Evolutionary conservation across 1,284 basidiomycete species (phyloP).

Genomic region (Malassezia cuniculi): DNA sequence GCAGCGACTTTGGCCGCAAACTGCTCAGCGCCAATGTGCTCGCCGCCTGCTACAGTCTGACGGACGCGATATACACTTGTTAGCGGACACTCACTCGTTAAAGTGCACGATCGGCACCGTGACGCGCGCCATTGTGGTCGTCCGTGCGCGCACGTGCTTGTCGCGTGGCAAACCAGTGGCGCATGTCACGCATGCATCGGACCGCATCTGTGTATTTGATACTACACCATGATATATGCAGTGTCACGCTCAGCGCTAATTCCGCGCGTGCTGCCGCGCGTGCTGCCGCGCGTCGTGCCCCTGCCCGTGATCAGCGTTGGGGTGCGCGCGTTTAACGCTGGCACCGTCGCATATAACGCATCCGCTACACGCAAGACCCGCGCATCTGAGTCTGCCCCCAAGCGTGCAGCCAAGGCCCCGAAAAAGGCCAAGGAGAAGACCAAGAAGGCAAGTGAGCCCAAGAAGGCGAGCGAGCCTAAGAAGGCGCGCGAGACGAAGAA

Average conservation of each 20-base stretch:
- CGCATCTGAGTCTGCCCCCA: no score
- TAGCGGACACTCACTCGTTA: slow-evolving; percentile 18
- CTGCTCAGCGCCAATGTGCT: slow-evolving; percentile 45
- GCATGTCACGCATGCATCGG: no score
- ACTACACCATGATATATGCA: no score
- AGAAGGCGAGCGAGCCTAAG: neutral
- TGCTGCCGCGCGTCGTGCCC: neutral
- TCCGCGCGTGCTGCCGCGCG: neutral
- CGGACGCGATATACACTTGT: slow-evolving; percentile 28
- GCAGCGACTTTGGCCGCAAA: slow-evolving; percentile 45
- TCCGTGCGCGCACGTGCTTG: slow-evolving; percentile 1
- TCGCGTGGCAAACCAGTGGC: slow-evolving; percentile 2
- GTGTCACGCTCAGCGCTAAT: no score
- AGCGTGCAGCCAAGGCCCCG: no score
- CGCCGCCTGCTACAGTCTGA: slow-evolving; percentile 18
- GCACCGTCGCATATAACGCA: neutral
- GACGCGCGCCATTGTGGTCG: slow-evolving; percentile 5
- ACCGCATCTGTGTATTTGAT: no score
- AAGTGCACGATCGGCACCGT: slow-evolving; percentile 32
- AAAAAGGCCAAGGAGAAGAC: neutral
- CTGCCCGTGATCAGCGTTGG: neutral
- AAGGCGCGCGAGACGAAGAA: slow-evolving; percentile 6
- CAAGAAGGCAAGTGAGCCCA: neutral
- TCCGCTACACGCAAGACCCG: no score
- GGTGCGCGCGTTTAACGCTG: neutral